Percentiles rank a stretch among this genome's conserved stretches.
These are phyloP conservation scores for Eucalyptus curtisii DNA, from an alignment of 345 rosid species.

Conservation along the genomic window DNA sequence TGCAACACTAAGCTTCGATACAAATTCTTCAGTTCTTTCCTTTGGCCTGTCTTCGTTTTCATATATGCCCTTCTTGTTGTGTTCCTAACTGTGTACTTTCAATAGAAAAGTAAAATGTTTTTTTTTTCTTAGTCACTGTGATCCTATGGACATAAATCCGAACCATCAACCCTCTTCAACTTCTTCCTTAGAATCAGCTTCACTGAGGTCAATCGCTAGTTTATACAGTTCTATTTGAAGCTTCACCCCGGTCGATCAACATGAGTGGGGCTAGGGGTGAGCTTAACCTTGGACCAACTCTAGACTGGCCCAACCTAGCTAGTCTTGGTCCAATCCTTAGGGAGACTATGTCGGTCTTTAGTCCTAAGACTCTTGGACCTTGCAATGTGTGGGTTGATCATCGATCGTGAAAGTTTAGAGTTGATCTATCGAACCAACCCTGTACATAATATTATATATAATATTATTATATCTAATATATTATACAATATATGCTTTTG, in stretches of 20 bases:
- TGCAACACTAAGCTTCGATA: not conserved
- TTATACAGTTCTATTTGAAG: not conserved
- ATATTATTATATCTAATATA: too few species aligned
- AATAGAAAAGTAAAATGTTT: not conserved
- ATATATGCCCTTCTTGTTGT: not conserved
- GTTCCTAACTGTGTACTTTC: not conserved
- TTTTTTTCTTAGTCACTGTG: not conserved
- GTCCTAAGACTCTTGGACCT: too few species aligned
- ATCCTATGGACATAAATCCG: not conserved
- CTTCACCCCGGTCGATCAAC: not conserved
- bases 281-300: too few species aligned
- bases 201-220: not conserved
- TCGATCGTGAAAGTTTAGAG: rapidly evolving
- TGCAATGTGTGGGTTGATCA: too few species aligned
- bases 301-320: too few species aligned
- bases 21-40: not conserved
- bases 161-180: not conserved
- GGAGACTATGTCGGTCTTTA: too few species aligned
- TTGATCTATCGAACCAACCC: too few species aligned
- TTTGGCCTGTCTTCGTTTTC: not conserved
- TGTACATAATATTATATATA: too few species aligned
- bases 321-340: too few species aligned
- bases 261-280: not conserved
- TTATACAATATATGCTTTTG: too few species aligned
- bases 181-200: not conserved